Conservation (phyloP, 768 basidiomycete species). For the Pleurotus tuoliensis region DNA sequence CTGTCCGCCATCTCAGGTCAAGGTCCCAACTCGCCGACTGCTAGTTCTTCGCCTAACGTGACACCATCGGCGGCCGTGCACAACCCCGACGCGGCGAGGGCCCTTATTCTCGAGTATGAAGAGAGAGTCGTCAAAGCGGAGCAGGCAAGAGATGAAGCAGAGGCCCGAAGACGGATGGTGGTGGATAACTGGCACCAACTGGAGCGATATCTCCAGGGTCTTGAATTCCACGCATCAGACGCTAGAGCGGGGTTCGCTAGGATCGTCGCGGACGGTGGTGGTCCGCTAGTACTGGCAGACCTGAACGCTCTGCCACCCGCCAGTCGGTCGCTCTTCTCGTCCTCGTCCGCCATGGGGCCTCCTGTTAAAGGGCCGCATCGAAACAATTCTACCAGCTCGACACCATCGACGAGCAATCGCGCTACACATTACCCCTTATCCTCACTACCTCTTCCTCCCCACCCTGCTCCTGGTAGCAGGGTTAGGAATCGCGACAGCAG, state of each 20-base stretch:
- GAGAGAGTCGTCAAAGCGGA: slow-evolving; percentile 48
- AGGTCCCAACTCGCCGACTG: slow-evolving; percentile 16
- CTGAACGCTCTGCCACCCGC: slow-evolving; percentile 25
- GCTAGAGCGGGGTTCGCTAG: slow-evolving; percentile 44
- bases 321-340: slow-evolving; percentile 7
- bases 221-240: slow-evolving; percentile 46
- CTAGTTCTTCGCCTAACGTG: slow-evolving; percentile 12
- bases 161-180: slow-evolving; percentile 39
- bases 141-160: slow-evolving; percentile 50
- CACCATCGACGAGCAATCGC: slow-evolving; percentile 10
- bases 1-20: not conserved
- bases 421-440: slow-evolving; percentile 25
- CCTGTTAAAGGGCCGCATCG: slow-evolving; percentile 7
- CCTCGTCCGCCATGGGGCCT: slow-evolving; percentile 5
- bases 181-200: slow-evolving; percentile 49
- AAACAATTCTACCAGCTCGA: slow-evolving; percentile 12
- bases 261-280: slow-evolving; percentile 41
- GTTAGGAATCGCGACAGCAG: slow-evolving; percentile 43
- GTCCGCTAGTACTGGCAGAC: slow-evolving; percentile 34
- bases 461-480: slow-evolving; percentile 26
- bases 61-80: slow-evolving; percentile 20
- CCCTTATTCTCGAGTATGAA: slow-evolving; percentile 41
- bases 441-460: slow-evolving; percentile 35
- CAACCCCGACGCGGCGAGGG: not conserved
- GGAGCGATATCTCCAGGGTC: slow-evolving; percentile 38